Base-by-base conservation (phyloP, 148 eudicot species). In the Rhododendron ovatum region DNA sequence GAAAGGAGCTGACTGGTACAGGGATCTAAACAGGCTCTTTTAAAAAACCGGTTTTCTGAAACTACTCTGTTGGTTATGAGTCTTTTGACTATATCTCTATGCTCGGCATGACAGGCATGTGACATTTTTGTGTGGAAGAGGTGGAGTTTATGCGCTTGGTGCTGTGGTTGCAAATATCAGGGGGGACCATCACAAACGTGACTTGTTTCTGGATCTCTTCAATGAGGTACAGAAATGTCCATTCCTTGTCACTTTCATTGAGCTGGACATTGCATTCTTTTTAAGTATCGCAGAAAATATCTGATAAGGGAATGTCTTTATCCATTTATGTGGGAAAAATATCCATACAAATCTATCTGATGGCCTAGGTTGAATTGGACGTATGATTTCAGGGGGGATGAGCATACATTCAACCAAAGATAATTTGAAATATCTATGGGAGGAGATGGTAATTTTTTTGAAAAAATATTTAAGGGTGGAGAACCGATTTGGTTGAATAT, bases 61-160 rank as follows among this genome's bases (percentile, higher is more conserved):
- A n/a, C 4, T 67, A 67, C 28, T 61, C 69, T 61, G 28, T 61
- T 61, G 24, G n/a, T 61, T 65, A 65, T 65, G 71, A 65, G 71
- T 65, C 71, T 2, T n/a, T 65, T 65, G 30, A 65, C 71, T n/a
- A n/a, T 65, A 26, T n/a, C 69, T 63, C 69, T 28, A 69, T 13
- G 35, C 6, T 69, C 2, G 75, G 75, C 37, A 69, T 24, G 51
- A 74, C 91, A 94, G 98, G 87, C 90, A 93, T 53, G 89, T 93
- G 83, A 94, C 98, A 4, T 95, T 95, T 87, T 87, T 95, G 81
- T 89, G 93, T 67, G 96, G 98, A 69, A 92, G 88, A 89, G 96
- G 94, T 85, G 98, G 98, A 81, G 84, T 94, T 18, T 94, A 90
- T 74, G 95, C 96, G 1, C 90, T 94, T 45, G 98, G 98, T 33